phyloP scores from a whole-genome alignment of 176 grass and related monocot genomes.

The Oryza australiensis region DNA sequence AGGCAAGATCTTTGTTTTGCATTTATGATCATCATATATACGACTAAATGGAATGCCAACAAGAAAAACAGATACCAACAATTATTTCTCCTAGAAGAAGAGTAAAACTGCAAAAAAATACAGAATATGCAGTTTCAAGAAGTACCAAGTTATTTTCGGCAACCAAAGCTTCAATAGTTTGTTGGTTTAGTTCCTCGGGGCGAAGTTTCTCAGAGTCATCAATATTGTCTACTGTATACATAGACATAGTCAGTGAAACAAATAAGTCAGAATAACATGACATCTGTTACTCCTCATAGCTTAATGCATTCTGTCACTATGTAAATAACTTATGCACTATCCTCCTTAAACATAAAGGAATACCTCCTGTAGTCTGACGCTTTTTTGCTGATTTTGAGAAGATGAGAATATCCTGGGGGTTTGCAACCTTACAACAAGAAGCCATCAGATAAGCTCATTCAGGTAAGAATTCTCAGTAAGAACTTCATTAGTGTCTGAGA shows the following conservation, averaged over 20 bases:
- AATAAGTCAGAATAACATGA: conserved; percentile 26
- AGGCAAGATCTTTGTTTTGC: neutral
- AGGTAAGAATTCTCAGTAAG: conserved; percentile 16
- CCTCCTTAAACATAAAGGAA: conserved; percentile 26
- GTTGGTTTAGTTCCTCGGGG: conserved; percentile 98
- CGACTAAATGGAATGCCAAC: neutral
- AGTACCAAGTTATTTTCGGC: conserved; percentile 97
- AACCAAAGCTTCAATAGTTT: conserved; percentile 98
- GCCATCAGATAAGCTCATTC: conserved; percentile 25
- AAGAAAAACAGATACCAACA: conserved; percentile 17
- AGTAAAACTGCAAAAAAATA: conserved; percentile 8
- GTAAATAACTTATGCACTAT: conserved; percentile 6
- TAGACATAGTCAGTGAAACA: conserved; percentile 20
- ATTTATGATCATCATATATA: neutral
- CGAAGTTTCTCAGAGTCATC: conserved; percentile 86
- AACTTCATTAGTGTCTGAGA: conserved; percentile 1
- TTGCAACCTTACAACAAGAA: conserved; percentile 79
- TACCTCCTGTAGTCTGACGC: conserved; percentile 72
- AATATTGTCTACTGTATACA: conserved; percentile 58
- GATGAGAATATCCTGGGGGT: conserved; percentile 97
- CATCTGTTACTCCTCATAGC: neutral
- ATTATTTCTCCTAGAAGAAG: conserved; percentile 24
- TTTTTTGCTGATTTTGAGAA: conserved; percentile 92
- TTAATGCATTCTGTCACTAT: neutral
- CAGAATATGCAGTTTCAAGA: conserved; percentile 30